phyloP scores from a whole-genome alignment of 371 early-diverging fungal genomes.

The Rhizopus stolonifer region DNA sequence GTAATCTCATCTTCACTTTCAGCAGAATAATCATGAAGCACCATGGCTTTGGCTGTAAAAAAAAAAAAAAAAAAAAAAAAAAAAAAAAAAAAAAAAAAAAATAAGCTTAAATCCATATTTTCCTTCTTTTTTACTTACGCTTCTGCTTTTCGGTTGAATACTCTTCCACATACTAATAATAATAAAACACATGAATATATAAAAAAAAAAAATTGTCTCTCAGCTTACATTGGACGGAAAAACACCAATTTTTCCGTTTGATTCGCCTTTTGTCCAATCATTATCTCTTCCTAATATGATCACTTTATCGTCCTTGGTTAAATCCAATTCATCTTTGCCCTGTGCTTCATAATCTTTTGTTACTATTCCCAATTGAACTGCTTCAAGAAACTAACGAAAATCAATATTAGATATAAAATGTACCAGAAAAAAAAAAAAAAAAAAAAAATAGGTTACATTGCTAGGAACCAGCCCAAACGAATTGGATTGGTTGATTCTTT shows the following conservation, averaged over 20 bases:
- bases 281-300: not conserved
- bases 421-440: not conserved
- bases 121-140: not conserved
- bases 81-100: not conserved
- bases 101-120: not conserved
- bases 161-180: slow-evolving; percentile 26
- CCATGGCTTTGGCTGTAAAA: slow-evolving; percentile 34
- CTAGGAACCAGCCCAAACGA: slow-evolving; percentile 66
- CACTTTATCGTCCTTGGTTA: not conserved
- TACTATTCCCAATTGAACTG: not conserved
- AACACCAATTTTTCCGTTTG: slow-evolving; percentile 66
- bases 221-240: slow-evolving; percentile 66
- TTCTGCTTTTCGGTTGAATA: not conserved
- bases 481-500: slow-evolving; percentile 37
- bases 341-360: not conserved
- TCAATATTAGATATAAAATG: no score
- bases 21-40: slow-evolving; percentile 46
- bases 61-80: no score
- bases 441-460: slow-evolving; percentile 45
- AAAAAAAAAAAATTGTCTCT: no score
- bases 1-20: slow-evolving; percentile 56
- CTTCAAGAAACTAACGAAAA: slow-evolving; percentile 22
- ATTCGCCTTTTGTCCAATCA: slow-evolving; percentile 64
- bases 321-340: not conserved
- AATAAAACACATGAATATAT: not conserved